A percentile compares a stretch with the other conserved stretches of the same genome.
Conservation (phyloP, 2,329 filamentous ascomycete species). For the Sclerotinia minor region DNA sequence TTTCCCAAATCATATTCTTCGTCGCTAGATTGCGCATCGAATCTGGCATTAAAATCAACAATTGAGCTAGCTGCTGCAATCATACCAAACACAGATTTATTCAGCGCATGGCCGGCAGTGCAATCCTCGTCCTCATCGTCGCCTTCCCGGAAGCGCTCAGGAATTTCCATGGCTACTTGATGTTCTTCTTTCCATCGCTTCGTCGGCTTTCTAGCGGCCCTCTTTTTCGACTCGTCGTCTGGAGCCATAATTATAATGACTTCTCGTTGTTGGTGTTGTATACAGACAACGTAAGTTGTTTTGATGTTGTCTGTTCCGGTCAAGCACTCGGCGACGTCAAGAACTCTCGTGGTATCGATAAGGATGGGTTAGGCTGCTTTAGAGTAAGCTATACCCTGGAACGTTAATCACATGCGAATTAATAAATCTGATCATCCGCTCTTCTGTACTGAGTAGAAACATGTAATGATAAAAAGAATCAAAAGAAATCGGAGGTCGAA, state of each 20-base stretch:
- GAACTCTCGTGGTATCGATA: slow-evolving; percentile 21
- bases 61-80: slow-evolving; percentile 84
- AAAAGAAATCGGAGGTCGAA: background rate
- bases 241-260: slow-evolving; percentile 38
- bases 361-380: slow-evolving; percentile 10
- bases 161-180: slow-evolving; percentile 52
- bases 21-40: slow-evolving; percentile 77
- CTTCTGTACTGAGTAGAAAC: background rate
- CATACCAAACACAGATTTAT: slow-evolving; percentile 91
- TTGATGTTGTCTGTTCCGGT: background rate
- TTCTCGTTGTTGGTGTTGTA: slow-evolving; percentile 1
- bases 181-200: slow-evolving; percentile 47
- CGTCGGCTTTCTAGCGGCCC: slow-evolving; percentile 46
- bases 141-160: slow-evolving; percentile 57
- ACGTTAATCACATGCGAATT: slow-evolving; percentile 17
- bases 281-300: slow-evolving; percentile 1
- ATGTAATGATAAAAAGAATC: background rate
- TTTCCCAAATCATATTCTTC: slow-evolving; percentile 49
- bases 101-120: slow-evolving; percentile 66
- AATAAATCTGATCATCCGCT: slow-evolving; percentile 4
- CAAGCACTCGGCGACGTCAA: slow-evolving; percentile 2
- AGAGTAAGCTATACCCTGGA: slow-evolving; percentile 9
- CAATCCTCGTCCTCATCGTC: slow-evolving; percentile 62
- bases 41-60: slow-evolving; percentile 77
- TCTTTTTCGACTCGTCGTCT: slow-evolving; percentile 47